Evolutionary conservation across 2,329 filamentous ascomycete genomes (phyloP), one percentile per base, ranked within the genome.

Genomic region (Alternaria novae-zelandiae): DNA sequence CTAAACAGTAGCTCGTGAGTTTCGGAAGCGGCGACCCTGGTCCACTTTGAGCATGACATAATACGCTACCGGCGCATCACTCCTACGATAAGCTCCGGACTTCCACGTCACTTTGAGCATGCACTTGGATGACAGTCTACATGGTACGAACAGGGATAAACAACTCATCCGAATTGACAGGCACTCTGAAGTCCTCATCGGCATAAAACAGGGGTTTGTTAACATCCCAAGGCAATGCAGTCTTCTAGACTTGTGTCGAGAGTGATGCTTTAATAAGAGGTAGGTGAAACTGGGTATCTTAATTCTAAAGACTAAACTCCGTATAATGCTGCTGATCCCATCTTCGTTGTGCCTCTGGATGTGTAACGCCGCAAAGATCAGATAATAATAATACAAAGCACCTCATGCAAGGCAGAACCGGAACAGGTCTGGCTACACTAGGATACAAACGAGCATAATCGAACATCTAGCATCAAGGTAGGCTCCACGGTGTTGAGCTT

Each of bases 231-330:
- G 8, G 32, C 15, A 36, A n/a, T 36, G 32, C 13, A 36, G 32
- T 36, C 15, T 41, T 8, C n/a, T 41, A 17, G 36, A 9, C 9
- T 10, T 17, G 36, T 17, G 9, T 41, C 15, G n/a, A 17, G 15
- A 17, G 36, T n/a, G 28, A 53, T 56, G 17, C 50, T 20, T 59
- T 28, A 54, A 54, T 64, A 64, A 57, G 53, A 15, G 59, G 45
- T 64, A 66, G 57, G 54, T 17, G 59, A 44, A 68, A 66, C 59
- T 70, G 76, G 76, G 76, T 78, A 78, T 78, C 75, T 71, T 67
- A 70, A 72, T 76, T 47, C 62, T 32, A 69, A 67, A 63, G 58
- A 56, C 61, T 21, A 49, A 73, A 76, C 73, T 70, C 75, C 72
- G 47, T 55, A 60, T 54, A 51, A 68, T 70, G 69, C 69, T 65